Base-by-base conservation (phyloP, 192 early-diverging fungal genomes). In the Neocallimastix lanati region DNA sequence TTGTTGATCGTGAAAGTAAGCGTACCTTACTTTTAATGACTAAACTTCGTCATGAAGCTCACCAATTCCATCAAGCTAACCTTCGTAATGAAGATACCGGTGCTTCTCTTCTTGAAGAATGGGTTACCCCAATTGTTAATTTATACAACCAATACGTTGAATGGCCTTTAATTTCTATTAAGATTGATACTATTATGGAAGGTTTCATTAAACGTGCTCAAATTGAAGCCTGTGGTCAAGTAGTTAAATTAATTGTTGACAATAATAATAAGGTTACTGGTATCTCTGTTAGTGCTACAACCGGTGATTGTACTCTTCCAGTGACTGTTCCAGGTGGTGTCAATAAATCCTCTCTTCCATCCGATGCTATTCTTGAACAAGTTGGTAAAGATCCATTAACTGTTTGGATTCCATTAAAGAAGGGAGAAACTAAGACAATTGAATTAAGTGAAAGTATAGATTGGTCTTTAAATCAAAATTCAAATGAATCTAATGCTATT, bases 51-150 rank as follows among this genome's bases (percentile, higher is more conserved):
- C 85, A 83, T 11, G 83, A 86, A 77, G 30, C 38, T 25, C 82
- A 84, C 81, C 85, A 85, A 84, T 84, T 84, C 76, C 83, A 50
- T 6, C 40, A 50, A 50, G 40, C 40, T 50, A 50, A 50, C 40
- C 40, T 50, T 50, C 40, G 40, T 50, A 3, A 50, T 6, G 40
- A 18, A 4, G 6, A 50, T 2, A 21, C 16, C 6, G 40, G 40
- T 21, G 40, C 16, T 21, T 50, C 40, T 50, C 40, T 50, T 50
- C 18, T 50, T 2, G 40, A 50, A 50, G 40, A 50, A 4, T 50
- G 40, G 40, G 21, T 18, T 50, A 50, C 16, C 16, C 16, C 16
- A 21, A 18, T 50, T 50, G 40, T 50, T 4, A 50, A 21, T 2
- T 50, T 50, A 50, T 50, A 50, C 40, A 50, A 13, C 15, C 40